Conservation (phyloP, 2,329 filamentous ascomycete species). For the Cadophora gregata region DNA sequence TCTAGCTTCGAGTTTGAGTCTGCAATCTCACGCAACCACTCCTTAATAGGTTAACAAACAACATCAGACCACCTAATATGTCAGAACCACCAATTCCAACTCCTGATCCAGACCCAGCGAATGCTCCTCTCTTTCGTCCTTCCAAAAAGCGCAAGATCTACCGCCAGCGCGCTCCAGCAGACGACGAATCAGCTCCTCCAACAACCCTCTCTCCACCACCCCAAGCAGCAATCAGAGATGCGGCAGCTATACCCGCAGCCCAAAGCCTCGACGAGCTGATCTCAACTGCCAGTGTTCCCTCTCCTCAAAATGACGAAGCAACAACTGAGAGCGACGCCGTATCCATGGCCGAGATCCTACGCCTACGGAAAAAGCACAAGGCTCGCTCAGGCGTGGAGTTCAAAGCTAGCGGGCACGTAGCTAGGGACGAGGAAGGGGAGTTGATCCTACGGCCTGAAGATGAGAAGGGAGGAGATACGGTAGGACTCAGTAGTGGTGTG, state of each 20-base stretch:
- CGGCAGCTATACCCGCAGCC: slow-evolving; percentile 18
- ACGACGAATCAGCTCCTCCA: slow-evolving; percentile 36
- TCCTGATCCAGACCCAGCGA: slow-evolving; percentile 7
- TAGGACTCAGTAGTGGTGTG: slow-evolving; percentile 24
- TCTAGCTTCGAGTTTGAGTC: not conserved
- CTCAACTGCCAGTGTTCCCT: slow-evolving; percentile 23
- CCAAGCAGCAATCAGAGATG: slow-evolving; percentile 11
- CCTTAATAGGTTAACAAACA: slow-evolving; percentile 6
- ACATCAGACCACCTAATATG: not conserved
- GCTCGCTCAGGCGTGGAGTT: slow-evolving; percentile 64
- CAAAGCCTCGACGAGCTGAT: slow-evolving; percentile 44
- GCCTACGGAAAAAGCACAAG: slow-evolving; percentile 56
- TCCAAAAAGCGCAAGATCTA: slow-evolving; percentile 67
- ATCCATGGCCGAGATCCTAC: slow-evolving; percentile 57
- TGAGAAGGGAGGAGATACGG: slow-evolving; percentile 21
- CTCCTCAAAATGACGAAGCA: slow-evolving; percentile 1
- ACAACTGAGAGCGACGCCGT: slow-evolving; percentile 47
- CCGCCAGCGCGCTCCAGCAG: slow-evolving; percentile 54
- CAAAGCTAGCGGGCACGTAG: slow-evolving; percentile 41
- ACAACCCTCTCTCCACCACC: slow-evolving; percentile 22
- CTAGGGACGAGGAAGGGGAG: slow-evolving; percentile 37
- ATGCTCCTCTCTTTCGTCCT: slow-evolving; percentile 53
- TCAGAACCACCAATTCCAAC: not conserved
- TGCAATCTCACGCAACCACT: not conserved
- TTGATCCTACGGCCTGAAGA: slow-evolving; percentile 21